These are phyloP conservation scores for Streptanthus diversifolius DNA, from an alignment of 345 rosid species.

Conservation along the genomic window DNA sequence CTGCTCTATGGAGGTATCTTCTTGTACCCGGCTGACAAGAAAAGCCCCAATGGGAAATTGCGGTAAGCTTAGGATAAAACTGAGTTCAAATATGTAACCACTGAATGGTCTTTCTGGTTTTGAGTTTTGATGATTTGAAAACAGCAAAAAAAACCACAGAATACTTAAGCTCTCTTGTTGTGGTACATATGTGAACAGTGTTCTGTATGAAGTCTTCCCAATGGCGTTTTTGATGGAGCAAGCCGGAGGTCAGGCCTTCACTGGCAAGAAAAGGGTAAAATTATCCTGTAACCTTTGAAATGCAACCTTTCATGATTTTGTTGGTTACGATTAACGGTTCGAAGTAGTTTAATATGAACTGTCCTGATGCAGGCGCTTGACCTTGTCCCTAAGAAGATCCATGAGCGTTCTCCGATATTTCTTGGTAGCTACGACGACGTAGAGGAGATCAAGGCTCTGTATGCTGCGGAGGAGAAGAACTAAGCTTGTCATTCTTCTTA, in stretches of 20 bases:
- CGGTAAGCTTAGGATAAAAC: constrained; percentile 52
- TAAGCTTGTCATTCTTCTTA: constrained; percentile 22
- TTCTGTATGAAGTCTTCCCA: constrained; percentile 93
- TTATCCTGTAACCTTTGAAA: background rate
- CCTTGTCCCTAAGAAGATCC: constrained; percentile 67
- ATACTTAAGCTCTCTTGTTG: background rate
- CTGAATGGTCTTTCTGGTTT: background rate
- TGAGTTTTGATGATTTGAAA: background rate
- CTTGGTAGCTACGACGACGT: constrained; percentile 93
- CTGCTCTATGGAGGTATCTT: constrained; percentile 93
- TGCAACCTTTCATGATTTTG: background rate
- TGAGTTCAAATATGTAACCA: background rate
- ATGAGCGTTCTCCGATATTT: constrained; percentile 87
- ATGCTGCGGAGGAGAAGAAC: constrained; percentile 56
- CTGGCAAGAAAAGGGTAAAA: constrained; percentile 78
- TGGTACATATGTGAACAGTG: constrained; percentile 41
- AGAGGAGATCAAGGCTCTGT: constrained; percentile 84
- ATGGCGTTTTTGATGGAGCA: constrained; percentile 97
- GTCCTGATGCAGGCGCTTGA: constrained; percentile 71
- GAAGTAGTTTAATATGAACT: background rate
- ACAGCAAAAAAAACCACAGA: background rate
- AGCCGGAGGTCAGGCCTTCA: constrained; percentile 96
- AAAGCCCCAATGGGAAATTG: constrained; percentile 85
- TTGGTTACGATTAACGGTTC: background rate
- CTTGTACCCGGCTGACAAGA: constrained; percentile 96